These are phyloP conservation scores for Nemania diffusa DNA, from an alignment of 2,329 filamentous ascomycete species.

Conservation along the genomic window DNA sequence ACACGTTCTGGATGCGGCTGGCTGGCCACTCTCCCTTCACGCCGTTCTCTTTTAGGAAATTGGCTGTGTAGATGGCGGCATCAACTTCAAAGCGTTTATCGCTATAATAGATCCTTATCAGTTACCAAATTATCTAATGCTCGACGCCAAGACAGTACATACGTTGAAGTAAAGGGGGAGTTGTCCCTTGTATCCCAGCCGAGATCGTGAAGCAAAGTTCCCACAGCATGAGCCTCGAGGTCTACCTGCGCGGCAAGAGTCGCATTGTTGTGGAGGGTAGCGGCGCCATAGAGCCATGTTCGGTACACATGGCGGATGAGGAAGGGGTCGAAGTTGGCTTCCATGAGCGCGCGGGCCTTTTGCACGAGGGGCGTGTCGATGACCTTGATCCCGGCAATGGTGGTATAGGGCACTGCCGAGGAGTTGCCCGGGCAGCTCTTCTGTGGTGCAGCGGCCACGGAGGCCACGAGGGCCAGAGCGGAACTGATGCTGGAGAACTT, in stretches of 20 bases:
- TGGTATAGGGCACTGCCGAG: constrained; percentile 37
- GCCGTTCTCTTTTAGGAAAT: constrained; percentile 40
- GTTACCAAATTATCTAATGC: neutral
- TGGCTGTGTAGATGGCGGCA: constrained; percentile 42
- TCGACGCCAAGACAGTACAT: neutral
- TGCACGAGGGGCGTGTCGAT: constrained; percentile 43
- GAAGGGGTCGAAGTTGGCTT: constrained; percentile 39
- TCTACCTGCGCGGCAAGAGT: constrained; percentile 40
- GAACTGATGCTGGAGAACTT: constrained; percentile 32
- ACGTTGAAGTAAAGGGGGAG: constrained; percentile 33
- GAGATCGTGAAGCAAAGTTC: constrained; percentile 42
- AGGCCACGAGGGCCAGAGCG: constrained; percentile 28
- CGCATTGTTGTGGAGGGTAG: constrained; percentile 39
- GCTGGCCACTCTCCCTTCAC: constrained; percentile 38
- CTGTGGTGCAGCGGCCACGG: constrained; percentile 23
- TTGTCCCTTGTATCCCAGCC: constrained; percentile 43
- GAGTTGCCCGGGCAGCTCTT: constrained; percentile 23
- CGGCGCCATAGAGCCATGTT: constrained; percentile 42
- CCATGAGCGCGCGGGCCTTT: constrained; percentile 32
- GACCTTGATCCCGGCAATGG: constrained; percentile 40
- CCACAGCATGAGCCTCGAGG: constrained; percentile 41
- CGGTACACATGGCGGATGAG: constrained; percentile 40
- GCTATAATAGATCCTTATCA: constrained; percentile 8
- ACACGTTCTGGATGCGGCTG: constrained; percentile 40
- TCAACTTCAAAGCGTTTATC: constrained; percentile 47